Evolutionary conservation across 164 flowering plant species (phyloP), one percentile per base, ranked within the genome.

Genomic region (Nymphaea thermarum): DNA sequence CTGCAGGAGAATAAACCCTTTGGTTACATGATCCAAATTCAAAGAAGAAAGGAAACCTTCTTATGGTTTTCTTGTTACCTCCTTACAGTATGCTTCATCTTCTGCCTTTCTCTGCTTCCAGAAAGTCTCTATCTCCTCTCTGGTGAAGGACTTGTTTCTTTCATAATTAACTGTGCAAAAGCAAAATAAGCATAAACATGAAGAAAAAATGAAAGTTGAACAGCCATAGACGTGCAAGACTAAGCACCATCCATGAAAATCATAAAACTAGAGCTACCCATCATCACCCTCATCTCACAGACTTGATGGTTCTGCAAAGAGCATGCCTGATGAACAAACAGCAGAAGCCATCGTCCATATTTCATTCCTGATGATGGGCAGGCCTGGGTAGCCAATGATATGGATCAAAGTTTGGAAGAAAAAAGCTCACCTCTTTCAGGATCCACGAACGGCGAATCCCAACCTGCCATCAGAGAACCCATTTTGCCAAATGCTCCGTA

Each of bases 401-500:
- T 62, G 25, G 64, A 62, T 17, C 36, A 62, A 62, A 41, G 16
- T 8, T 55, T 55, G 60, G 42, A 41, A 62, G 7, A 14, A 8
- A 17, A 6, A 17, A 62, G 43, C 44, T n/a, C 77, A 86, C 96
- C 83, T 70, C 69, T 14, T 69, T 85, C 77, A 42, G 86, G 78
- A 79, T 88, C 86, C 10, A 44, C 36, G 12, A 72, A 71, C 18
- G 74, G 86, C 0, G 91, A 84, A 67, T 86, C 84, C 97, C 97
- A 91, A 60, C 95, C 97, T 43, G 84, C 82, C 87, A 90, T 77
- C 68, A 90, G 73, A 78, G 96, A 90, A 77, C 96, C 96, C 96
- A 87, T 90, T 67, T 53, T 11, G 66, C 44, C 44, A 43, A 6
- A n/a, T 64, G 43, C 44, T 42, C 47, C 57, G 1, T 25, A 25